phyloP scores from a whole-genome alignment of 345 rosid species.

The Gossypium stocksii region DNA sequence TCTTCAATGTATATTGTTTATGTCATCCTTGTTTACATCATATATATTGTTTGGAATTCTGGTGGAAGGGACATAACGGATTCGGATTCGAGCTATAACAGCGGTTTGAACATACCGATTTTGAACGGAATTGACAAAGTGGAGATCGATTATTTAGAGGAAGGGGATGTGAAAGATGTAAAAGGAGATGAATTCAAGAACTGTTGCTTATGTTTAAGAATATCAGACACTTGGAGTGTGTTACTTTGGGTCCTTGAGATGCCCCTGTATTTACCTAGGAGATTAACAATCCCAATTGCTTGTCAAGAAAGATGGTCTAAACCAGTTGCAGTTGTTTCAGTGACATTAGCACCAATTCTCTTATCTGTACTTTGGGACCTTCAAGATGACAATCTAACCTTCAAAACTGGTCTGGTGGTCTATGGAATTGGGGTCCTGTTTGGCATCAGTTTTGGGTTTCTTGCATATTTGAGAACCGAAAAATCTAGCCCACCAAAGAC shows the following conservation, averaged over 20 bases:
- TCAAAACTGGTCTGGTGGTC: constrained; percentile 24
- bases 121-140: constrained; percentile 27
- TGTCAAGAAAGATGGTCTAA: constrained; percentile 69
- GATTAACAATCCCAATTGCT: constrained; percentile 80
- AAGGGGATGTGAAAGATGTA: constrained; percentile 25
- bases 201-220: constrained; percentile 19
- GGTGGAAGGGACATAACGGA: constrained; percentile 1
- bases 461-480: constrained; percentile 48
- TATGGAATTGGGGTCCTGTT: constrained; percentile 41
- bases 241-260: constrained; percentile 39
- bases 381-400: constrained; percentile 22
- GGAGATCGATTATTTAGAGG: constrained; percentile 26
- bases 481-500: constrained; percentile 55
- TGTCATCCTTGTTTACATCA: constrained; percentile 53
- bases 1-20: constrained; percentile 50
- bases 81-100: constrained; percentile 19
- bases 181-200: constrained; percentile 11
- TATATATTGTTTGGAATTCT: constrained; percentile 22
- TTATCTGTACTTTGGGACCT: constrained; percentile 48
- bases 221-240: constrained; percentile 28
- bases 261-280: constrained; percentile 70
- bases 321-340: constrained; percentile 60
- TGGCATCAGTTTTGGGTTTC: constrained; percentile 50
- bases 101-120: constrained; percentile 36
- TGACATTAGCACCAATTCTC: constrained; percentile 62